Evolutionary conservation across 2,329 filamentous ascomycete species (phyloP).

Genomic region (Stachybotrys chlorohalonatus): DNA sequence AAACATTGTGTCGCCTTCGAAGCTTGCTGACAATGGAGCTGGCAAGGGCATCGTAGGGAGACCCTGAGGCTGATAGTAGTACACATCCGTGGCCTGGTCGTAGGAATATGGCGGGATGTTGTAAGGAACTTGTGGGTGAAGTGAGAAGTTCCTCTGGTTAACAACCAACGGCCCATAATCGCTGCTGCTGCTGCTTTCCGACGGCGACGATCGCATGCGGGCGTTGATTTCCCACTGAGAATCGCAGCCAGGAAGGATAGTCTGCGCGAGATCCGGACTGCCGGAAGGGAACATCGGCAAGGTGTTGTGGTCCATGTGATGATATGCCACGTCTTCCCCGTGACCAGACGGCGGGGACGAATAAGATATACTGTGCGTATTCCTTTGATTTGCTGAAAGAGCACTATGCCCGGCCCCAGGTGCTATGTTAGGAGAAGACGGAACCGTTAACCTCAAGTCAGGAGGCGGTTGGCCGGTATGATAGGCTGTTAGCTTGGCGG

Average conservation of each 20-base stretch:
- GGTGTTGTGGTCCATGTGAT: too few species aligned
- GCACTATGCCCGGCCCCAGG: not conserved
- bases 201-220: not conserved
- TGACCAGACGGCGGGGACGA: too few species aligned
- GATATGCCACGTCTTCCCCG: too few species aligned
- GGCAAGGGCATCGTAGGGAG: not conserved
- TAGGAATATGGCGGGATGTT: not conserved
- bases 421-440: not conserved
- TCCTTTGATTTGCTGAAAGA: not conserved
- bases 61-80: not conserved
- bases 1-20: not conserved
- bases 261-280: not conserved
- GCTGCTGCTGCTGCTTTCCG: not conserved
- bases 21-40: not conserved
- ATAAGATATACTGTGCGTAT: too few species aligned
- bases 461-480: not conserved
- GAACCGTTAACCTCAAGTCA: not conserved
- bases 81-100: not conserved
- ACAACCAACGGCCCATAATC: not conserved
- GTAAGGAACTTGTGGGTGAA: not conserved
- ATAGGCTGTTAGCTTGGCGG: not conserved
- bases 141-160: not conserved
- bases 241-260: not conserved
- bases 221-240: not conserved
- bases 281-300: too few species aligned